A percentile compares a stretch with the other conserved stretches of the same genome.
Evolutionary conservation across 345 rosid genomes (phyloP).

Genomic region (Sisymbrium irio): DNA sequence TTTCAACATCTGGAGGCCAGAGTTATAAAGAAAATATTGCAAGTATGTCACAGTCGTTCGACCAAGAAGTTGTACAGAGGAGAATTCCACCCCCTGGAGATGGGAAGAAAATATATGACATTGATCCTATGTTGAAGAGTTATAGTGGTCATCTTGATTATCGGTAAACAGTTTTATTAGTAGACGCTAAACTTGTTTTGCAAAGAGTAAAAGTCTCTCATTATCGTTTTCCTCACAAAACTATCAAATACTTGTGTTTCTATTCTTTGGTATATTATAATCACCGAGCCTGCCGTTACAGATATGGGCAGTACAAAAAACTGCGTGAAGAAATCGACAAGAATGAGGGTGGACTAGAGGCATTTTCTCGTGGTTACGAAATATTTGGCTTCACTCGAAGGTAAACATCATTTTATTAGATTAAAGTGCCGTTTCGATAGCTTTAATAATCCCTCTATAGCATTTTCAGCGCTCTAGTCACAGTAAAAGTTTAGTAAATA

Average conservation of each 20-base stretch:
- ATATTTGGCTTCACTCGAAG: constrained; percentile 81
- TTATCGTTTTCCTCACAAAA: not conserved
- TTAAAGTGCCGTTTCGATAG: not conserved
- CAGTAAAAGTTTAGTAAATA: constrained; percentile 14
- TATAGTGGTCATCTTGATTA: constrained; percentile 74
- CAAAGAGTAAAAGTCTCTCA: constrained; percentile 7
- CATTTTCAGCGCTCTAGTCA: not conserved
- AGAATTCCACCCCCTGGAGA: constrained; percentile 67
- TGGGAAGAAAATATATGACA: constrained; percentile 78
- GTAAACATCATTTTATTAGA: constrained; percentile 31
- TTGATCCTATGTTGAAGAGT: constrained; percentile 67
- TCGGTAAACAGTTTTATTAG: constrained; percentile 42
- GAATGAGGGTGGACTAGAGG: constrained; percentile 87
- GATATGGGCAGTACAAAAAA: constrained; percentile 66
- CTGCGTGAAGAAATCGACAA: constrained; percentile 67
- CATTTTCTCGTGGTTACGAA: constrained; percentile 92
- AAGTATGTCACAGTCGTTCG: constrained; percentile 32
- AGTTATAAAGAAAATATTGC: constrained; percentile 27
- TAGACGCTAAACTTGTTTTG: not conserved
- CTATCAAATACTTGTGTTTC: not conserved
- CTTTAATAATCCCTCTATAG: not conserved
- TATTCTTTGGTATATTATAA: constrained; percentile 12
- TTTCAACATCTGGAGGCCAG: constrained; percentile 30
- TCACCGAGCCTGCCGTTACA: constrained; percentile 29
- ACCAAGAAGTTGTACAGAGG: constrained; percentile 34